Evolutionary conservation across 1,139 yeast genomes (phyloP).

Genomic region (Protomyces gravidus): DNA sequence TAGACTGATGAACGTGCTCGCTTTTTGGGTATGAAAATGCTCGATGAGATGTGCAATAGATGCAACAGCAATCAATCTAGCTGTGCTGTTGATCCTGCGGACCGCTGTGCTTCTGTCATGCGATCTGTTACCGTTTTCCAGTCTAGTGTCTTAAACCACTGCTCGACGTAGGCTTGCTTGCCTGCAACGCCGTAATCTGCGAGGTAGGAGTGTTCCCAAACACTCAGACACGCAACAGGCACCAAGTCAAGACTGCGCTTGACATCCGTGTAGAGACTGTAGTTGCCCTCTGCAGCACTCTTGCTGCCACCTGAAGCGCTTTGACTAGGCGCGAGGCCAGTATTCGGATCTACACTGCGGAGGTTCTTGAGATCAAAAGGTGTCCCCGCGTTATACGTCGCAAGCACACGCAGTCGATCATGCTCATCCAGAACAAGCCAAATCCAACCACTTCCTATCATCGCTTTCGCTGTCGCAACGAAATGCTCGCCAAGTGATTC

Average conservation of each 20-base stretch:
- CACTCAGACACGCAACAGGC: constrained; percentile 72
- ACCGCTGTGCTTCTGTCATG: constrained; percentile 37
- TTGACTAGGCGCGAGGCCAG: constrained; percentile 51
- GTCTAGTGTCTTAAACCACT: constrained; percentile 72
- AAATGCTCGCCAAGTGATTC: constrained; percentile 55
- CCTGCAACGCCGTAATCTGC: constrained; percentile 80
- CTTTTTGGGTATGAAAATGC: too few species aligned
- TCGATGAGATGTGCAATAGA: too few species aligned
- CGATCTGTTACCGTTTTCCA: constrained; percentile 81
- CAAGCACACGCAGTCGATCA: constrained; percentile 60
- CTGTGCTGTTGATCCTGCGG: not conserved
- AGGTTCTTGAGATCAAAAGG: constrained; percentile 77
- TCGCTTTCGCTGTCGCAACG: constrained; percentile 53
- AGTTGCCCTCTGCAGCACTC: constrained; percentile 4
- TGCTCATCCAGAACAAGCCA: constrained; percentile 71
- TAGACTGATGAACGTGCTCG: too few species aligned
- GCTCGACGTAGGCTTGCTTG: constrained; percentile 65
- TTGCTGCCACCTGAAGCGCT: constrained; percentile 20
- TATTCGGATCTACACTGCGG: constrained; percentile 72
- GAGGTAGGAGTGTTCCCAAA: constrained; percentile 85
- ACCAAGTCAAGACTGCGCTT: constrained; percentile 40
- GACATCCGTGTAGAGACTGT: constrained; percentile 9
- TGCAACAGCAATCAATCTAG: too few species aligned
- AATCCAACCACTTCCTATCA: constrained; percentile 79
- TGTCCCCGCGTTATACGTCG: constrained; percentile 78